Evolutionary conservation across 371 early-diverging fungal species (phyloP).

Genomic region (Lichtheimia ornata): DNA sequence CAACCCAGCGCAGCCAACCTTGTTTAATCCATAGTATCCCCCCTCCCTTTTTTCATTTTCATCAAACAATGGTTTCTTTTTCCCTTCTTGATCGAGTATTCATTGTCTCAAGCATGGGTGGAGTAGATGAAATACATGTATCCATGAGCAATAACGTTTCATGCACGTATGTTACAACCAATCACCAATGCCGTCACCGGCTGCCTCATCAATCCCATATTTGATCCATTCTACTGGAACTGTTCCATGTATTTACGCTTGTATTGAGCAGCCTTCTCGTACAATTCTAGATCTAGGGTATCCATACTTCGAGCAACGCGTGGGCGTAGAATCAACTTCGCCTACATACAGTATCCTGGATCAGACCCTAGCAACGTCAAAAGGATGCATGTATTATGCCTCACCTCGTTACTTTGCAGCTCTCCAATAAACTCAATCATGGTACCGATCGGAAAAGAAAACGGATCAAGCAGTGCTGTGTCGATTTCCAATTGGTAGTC

Average conservation of each 20-base stretch:
- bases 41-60: too few species aligned
- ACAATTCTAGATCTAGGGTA: constrained; percentile 17
- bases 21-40: constrained; percentile 15
- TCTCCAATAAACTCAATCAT: constrained; percentile 17
- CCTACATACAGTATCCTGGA: neutral
- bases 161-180: too few species aligned
- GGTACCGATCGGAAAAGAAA: constrained; percentile 6
- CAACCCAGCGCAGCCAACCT: constrained; percentile 30
- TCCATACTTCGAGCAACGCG: constrained; percentile 11
- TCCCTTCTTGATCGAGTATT: too few species aligned
- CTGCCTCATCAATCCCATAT: too few species aligned
- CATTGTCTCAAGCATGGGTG: too few species aligned
- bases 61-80: too few species aligned
- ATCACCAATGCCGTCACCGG: too few species aligned
- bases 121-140: too few species aligned
- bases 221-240: neutral
- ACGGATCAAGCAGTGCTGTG: constrained; percentile 7
- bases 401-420: constrained; percentile 2
- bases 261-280: constrained; percentile 9
- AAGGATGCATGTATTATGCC: too few species aligned
- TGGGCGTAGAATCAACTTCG: constrained; percentile 2
- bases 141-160: too few species aligned
- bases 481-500: neutral
- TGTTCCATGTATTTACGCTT: constrained; percentile 4
- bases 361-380: too few species aligned